Evolutionary conservation across 805 yeast genomes (phyloP), one percentile per base, ranked within the genome.

Genomic region (Monosporozyma unispora): DNA sequence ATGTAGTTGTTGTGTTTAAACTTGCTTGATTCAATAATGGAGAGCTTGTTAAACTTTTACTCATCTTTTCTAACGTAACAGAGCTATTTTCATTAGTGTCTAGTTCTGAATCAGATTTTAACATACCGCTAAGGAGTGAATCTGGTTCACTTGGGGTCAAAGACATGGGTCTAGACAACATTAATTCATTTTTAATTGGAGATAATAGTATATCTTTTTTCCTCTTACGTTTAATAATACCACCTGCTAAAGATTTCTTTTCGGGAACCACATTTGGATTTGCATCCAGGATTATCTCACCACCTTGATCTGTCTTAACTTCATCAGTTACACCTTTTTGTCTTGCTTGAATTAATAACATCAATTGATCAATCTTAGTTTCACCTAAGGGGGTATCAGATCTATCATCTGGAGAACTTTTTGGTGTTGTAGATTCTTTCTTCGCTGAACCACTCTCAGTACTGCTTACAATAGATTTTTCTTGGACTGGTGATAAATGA

Each of bases 281-380:
- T 52, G 72, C 75, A 54, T 81, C 86, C 9, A 67, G 48, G 48
- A 82, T 60, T 27, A 83, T 74, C 35, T 81, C 77, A 1, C 95
- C 95, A 64, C 84, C 90, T 8, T 78, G 77, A 1, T 82, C 78
- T 53, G 80, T 82, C 45, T 75, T 73, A 40, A 85, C 81, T 45
- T 74, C 77, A 10, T 80, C 77, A n/a, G 78, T 79, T 23, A 82
- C 73, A 8, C 90, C 86, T 54, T 85, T 84, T 52, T 84, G 85
- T 47, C 95, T 75, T 0, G 96, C 95, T 65, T 90, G 96, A 48
- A 90, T 84, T 37, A 88, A 86, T 45, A 90, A 72, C 96, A 90
- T 88, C 59, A 90, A 70, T 59, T 84, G 95, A 67, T 90, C 98
- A 25, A 90, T 87, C 61, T 86, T 86, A 0, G 96, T 90, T 3